Percentiles rank a stretch among this genome's conserved stretches.
Evolutionary conservation across 192 early-diverging fungal species (phyloP).

Genomic region (Linnemannia exigua): DNA sequence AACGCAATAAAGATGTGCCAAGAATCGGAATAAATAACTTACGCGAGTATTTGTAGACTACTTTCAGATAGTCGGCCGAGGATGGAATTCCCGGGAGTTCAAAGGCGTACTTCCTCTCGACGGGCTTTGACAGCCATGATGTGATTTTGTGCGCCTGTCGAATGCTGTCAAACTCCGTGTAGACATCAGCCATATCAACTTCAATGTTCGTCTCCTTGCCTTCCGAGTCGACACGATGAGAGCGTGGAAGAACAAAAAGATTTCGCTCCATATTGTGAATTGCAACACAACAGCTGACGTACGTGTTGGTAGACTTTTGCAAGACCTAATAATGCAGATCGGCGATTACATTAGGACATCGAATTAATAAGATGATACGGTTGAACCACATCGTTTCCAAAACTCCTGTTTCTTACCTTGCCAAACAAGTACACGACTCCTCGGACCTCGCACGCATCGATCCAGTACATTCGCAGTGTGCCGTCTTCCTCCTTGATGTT

Average conservation of each 20-base stretch:
- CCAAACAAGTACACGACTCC: constrained; percentile 93
- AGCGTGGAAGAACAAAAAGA: constrained; percentile 92
- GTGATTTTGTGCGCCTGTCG: constrained; percentile 69
- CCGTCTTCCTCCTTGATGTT: constrained; percentile 63
- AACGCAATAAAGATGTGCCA: neutral
- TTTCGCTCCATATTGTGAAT: constrained; percentile 89
- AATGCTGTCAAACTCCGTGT: constrained; percentile 79
- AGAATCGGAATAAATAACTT: constrained; percentile 32
- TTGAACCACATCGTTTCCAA: neutral
- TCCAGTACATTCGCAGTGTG: constrained; percentile 86
- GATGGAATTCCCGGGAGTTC: constrained; percentile 86
- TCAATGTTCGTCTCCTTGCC: constrained; percentile 68
- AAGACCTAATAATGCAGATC: constrained; percentile 57
- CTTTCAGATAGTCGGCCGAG: constrained; percentile 88
- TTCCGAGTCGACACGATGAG: constrained; percentile 61
- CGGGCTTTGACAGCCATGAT: constrained; percentile 71
- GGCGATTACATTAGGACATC: neutral
- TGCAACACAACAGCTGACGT: constrained; percentile 85
- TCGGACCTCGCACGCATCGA: constrained; percentile 89
- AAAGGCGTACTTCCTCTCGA: constrained; percentile 92
- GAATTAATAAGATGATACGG: too few relatives aligned
- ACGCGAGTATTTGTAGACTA: constrained; percentile 81
- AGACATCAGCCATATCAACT: constrained; percentile 78
- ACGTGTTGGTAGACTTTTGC: constrained; percentile 65
- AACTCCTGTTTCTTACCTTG: constrained; percentile 68